phyloP scores from a whole-genome alignment of 768 basidiomycete genomes.

The Termitomyces sp. region DNA sequence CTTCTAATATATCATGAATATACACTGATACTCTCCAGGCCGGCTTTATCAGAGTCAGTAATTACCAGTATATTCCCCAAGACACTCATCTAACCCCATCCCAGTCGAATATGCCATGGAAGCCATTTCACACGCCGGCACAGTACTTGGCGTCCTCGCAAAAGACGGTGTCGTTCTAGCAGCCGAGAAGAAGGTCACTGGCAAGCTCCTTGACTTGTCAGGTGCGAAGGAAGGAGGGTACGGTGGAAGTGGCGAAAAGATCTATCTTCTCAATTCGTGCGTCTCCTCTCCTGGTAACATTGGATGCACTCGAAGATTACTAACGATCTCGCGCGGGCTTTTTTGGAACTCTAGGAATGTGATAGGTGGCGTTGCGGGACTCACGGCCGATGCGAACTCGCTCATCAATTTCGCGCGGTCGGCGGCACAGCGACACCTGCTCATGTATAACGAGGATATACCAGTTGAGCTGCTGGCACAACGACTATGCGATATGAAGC shows the following conservation, averaged over 20 bases:
- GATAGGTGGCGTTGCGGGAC: slow-evolving; percentile 91
- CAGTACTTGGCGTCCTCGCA: slow-evolving; percentile 89
- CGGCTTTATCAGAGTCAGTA: slow-evolving; percentile 93
- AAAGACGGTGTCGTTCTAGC: slow-evolving; percentile 90
- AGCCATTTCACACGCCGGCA: slow-evolving; percentile 94
- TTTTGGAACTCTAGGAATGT: slow-evolving; percentile 66
- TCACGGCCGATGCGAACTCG: slow-evolving; percentile 97
- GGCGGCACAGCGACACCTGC: slow-evolving; percentile 85
- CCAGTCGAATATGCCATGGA: slow-evolving; percentile 99
- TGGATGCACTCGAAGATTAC: neutral
- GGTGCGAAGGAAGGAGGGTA: slow-evolving; percentile 84
- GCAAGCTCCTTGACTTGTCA: slow-evolving; percentile 92
- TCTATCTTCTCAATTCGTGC: slow-evolving; percentile 90
- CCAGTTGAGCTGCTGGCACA: slow-evolving; percentile 96
- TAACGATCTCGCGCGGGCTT: neutral
- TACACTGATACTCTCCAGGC: slow-evolving; percentile 47
- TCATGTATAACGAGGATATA: slow-evolving; percentile 95
- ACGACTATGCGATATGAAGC: slow-evolving; percentile 94
- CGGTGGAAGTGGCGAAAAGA: slow-evolving; percentile 97
- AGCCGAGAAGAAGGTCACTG: slow-evolving; percentile 97
- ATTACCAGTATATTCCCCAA: slow-evolving; percentile 1
- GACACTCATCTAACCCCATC: slow-evolving; percentile 24
- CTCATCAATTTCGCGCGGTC: slow-evolving; percentile 92
- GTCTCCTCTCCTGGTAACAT: slow-evolving; percentile 24
- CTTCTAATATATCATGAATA: slow-evolving; percentile 9